Conservation (phyloP, 768 basidiomycete species). For the Russula olivacea region DNA sequence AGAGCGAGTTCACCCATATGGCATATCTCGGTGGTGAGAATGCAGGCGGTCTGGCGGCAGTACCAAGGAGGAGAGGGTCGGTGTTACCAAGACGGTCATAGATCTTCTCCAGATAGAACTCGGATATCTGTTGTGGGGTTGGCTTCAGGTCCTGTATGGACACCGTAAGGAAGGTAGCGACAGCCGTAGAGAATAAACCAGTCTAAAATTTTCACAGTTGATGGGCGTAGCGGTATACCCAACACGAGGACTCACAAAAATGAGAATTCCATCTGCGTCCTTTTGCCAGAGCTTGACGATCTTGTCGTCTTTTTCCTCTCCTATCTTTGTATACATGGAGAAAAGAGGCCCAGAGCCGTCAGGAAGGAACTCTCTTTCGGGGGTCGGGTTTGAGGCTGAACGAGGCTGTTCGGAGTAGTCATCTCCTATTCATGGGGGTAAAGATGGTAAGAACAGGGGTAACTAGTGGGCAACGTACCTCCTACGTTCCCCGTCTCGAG, state of each 20-base stretch:
- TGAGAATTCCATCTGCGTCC: neutral
- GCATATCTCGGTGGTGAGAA: slow-evolving; percentile 2
- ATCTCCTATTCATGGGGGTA: neutral
- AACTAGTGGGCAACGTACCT: neutral
- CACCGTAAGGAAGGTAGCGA: neutral
- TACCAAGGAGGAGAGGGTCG: neutral
- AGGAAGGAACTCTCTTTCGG: neutral
- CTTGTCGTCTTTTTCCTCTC: neutral
- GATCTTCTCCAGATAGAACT: neutral
- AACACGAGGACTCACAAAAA: neutral
- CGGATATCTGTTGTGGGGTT: neutral
- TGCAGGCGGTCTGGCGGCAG: neutral
- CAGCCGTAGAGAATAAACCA: slow-evolving; percentile 5
- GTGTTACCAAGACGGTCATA: neutral
- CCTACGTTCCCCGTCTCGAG: neutral
- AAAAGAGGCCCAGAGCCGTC: neutral
- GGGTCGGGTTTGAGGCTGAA: neutral
- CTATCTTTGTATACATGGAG: neutral
- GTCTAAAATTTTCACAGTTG: neutral
- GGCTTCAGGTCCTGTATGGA: neutral
- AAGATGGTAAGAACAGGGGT: neutral
- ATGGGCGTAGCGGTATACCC: neutral
- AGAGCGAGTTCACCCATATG: slow-evolving; percentile 7
- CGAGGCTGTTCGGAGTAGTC: neutral
- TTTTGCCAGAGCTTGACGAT: neutral